A percentile compares a stretch with the other conserved stretches of the same genome.
These are phyloP conservation scores for Phialophora macrospora DNA, from an alignment of 2,329 filamentous ascomycete species.

Conservation along the genomic window DNA sequence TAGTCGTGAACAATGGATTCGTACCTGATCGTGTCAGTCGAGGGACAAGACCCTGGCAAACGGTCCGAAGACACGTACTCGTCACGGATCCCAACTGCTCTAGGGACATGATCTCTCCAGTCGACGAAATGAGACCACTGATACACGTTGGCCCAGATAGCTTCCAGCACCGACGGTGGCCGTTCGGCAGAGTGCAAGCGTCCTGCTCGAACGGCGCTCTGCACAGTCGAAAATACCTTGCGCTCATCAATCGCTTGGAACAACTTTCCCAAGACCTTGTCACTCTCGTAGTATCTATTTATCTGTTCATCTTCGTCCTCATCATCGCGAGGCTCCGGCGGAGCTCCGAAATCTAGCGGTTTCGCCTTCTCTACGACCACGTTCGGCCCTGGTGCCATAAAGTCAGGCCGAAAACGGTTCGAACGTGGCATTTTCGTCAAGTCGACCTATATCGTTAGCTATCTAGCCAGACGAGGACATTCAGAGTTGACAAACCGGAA, in stretches of 20 bases:
- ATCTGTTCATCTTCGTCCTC: slow-evolving; percentile 48
- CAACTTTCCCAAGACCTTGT: slow-evolving; percentile 70
- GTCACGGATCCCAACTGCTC: slow-evolving; percentile 33
- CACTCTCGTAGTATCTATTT: slow-evolving; percentile 67
- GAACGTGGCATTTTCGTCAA: slow-evolving; percentile 51
- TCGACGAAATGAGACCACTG: slow-evolving; percentile 27
- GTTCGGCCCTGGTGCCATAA: slow-evolving; percentile 53
- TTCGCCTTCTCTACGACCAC: slow-evolving; percentile 49
- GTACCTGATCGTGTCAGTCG: slow-evolving; percentile 51
- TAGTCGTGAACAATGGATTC: slow-evolving; percentile 57
- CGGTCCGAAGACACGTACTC: slow-evolving; percentile 18
- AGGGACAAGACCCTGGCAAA: not conserved
- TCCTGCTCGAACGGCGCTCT: slow-evolving; percentile 36
- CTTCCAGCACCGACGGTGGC: slow-evolving; percentile 37
- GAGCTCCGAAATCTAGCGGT: slow-evolving; percentile 42
- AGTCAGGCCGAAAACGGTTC: slow-evolving; percentile 54
- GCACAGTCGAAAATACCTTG: slow-evolving; percentile 66
- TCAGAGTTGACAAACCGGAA: slow-evolving; percentile 49
- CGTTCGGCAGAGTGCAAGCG: not conserved
- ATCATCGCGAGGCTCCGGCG: slow-evolving; percentile 50
- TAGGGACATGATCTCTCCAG: slow-evolving; percentile 30
- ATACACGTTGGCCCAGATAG: slow-evolving; percentile 37
- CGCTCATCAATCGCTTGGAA: slow-evolving; percentile 76
- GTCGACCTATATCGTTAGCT: slow-evolving; percentile 47
- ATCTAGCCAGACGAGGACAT: not conserved